Conservation (phyloP, 345 rosid species). For the Alliaria petiolata region DNA sequence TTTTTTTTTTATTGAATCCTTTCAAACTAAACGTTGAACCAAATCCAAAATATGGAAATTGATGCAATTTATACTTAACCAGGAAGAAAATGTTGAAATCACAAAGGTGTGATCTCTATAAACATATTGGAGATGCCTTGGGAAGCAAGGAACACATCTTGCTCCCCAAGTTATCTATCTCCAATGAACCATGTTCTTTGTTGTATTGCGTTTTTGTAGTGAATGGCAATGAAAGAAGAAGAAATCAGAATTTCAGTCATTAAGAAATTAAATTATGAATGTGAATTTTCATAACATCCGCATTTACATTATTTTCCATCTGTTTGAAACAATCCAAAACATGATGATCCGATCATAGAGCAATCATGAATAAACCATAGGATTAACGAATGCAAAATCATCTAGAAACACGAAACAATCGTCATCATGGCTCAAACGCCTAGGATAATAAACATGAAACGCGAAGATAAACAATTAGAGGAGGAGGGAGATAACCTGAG, state of each 20-base stretch:
- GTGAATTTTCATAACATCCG: no score
- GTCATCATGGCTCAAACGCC: no score
- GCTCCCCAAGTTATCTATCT: not conserved
- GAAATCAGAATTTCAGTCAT: not conserved
- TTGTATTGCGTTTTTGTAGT: not conserved
- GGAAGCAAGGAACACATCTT: not conserved
- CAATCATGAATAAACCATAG: no score
- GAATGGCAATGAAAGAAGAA: not conserved
- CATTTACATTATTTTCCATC: no score
- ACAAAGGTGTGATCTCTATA: not conserved
- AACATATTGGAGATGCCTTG: not conserved
- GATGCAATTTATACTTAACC: not conserved
- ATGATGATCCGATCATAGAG: no score
- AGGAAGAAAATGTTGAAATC: not conserved
- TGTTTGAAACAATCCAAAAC: no score
- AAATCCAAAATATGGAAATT: not conserved
- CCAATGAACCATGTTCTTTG: not conserved
- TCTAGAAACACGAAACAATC: no score
- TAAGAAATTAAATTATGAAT: no score
- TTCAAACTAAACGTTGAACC: not conserved
- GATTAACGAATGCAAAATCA: no score
- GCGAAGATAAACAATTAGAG: not conserved
- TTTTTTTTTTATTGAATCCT: no score
- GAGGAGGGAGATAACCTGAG: conserved; percentile 39
- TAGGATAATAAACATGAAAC: no score